phyloP scores from a whole-genome alignment of 2,329 filamentous ascomycete species.

The Ophiobolus disseminans region DNA sequence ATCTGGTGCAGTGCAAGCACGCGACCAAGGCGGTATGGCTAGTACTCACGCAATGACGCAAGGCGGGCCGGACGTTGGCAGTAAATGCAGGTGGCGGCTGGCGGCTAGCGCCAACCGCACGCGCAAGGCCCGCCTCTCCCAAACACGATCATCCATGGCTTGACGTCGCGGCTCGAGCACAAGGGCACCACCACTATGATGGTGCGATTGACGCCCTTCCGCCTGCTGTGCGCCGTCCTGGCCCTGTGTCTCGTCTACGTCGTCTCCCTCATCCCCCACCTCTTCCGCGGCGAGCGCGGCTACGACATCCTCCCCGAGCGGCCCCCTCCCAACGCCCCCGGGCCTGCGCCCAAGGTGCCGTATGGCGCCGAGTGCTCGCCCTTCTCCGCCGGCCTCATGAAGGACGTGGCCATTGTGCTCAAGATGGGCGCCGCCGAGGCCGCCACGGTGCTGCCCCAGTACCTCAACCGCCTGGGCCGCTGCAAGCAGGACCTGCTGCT shows the following conservation, averaged over 20 bases:
- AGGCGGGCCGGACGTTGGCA: conserved; percentile 4
- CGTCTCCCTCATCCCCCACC: conserved; percentile 25
- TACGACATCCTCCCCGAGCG: conserved; percentile 40
- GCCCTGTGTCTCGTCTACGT: conserved; percentile 32
- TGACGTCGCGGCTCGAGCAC: conserved; percentile 13
- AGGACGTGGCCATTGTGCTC: conserved; percentile 62
- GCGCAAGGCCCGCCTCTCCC: conserved; percentile 12
- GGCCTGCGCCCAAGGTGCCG: conserved; percentile 25
- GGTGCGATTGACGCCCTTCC: conserved; percentile 47
- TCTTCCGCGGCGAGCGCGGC: conserved; percentile 38
- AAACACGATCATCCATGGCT: too few species aligned
- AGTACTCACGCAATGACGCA: not conserved
- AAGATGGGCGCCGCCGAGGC: conserved; percentile 66
- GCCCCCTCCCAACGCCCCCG: conserved; percentile 29
- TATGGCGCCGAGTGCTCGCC: conserved; percentile 44
- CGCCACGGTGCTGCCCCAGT: conserved; percentile 62
- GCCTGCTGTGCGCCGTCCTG: conserved; percentile 40
- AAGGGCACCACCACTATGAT: conserved; percentile 35
- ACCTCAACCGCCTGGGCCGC: conserved; percentile 62
- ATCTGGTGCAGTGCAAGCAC: too few species aligned
- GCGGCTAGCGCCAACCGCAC: conserved; percentile 13
- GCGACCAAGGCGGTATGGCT: too few species aligned
- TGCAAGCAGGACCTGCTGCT: conserved; percentile 64
- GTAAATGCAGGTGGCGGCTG: not conserved
- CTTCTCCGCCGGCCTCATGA: conserved; percentile 41